Base-by-base conservation (phyloP, 805 yeast species). In the Suhomyces pyralidae region DNA sequence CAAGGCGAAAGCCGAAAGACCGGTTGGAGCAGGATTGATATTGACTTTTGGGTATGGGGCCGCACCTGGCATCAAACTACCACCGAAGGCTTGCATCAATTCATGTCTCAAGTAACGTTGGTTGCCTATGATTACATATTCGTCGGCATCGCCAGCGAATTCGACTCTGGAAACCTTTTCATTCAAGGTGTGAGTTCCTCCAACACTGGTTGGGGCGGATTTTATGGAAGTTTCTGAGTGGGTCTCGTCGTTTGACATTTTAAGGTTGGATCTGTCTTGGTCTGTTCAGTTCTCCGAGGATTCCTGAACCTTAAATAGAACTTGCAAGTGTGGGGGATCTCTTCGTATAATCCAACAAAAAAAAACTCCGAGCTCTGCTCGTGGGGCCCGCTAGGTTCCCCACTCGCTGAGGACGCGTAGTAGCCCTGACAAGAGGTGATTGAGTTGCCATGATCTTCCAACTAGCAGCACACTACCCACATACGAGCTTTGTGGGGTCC, bases 11-110 rank as follows among this genome's bases (percentile, higher is more conserved):
- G 87, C 88, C 28, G 84, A 79, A 52, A 86, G 71, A n/a, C 91
- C 93, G 55, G 86, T 69, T 15, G 92, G 91, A 43, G 87, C 88
- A 22, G 93, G 91, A 60, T 86, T 86, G 71, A 71, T 65, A 55
- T 68, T 56, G 55, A 70, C 64, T 52, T 71, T 69, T 20, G 63
- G 64, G 3, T 58, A 51, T 40, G 67, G 67, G 9, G 61, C 53
- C 51, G 56, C 55, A 28, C 66, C 66, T 14, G 63, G 63, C 57
- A 61, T 63, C 46, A 62, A 56, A 2, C 60, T 55, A 61, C 67
- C 67, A 40, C 67, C 67, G 46, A 64, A 64, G 24, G 67, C 68
- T 5, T 48, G 53, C 69, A 68, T 67, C 55, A 73, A 63, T 51
- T 73, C 78, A 52, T 65, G 61, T 45, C 66, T 63, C 46, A 60